Conservation (phyloP, 73 alveolate species). For the Paramecium tetraurelia region DNA sequence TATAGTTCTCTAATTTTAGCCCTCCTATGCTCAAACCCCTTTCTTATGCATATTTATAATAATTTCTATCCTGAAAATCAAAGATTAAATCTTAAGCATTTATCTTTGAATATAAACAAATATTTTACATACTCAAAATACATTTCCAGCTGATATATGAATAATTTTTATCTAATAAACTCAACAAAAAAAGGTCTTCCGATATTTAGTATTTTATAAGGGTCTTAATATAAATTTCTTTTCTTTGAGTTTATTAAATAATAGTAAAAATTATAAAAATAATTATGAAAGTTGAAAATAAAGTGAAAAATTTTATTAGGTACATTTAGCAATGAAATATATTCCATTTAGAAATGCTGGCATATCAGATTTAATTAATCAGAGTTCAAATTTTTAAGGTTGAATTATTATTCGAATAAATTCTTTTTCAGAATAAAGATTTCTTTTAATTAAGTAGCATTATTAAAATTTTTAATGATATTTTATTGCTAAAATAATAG, state of each 20-base stretch:
- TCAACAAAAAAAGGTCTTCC: conserved; percentile 7
- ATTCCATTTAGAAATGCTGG: neutral
- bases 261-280: neutral
- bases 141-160: neutral
- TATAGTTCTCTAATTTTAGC: neutral
- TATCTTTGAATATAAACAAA: neutral
- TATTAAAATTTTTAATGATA: neutral
- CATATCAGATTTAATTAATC: neutral
- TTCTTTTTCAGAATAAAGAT: neutral
- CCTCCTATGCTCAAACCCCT: neutral
- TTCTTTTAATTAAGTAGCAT: neutral
- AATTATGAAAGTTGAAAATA: neutral
- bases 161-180: neutral
- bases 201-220: neutral
- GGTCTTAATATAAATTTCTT: neutral
- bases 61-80: neutral
- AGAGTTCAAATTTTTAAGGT: neutral
- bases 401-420: neutral
- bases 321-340: neutral
- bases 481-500: neutral
- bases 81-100: neutral
- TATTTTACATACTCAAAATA: neutral
- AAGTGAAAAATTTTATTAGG: neutral
- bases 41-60: neutral
- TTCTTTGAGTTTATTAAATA: neutral